Base-by-base conservation (phyloP, 441 rosid genomes). In the Euphorbia corollata region DNA sequence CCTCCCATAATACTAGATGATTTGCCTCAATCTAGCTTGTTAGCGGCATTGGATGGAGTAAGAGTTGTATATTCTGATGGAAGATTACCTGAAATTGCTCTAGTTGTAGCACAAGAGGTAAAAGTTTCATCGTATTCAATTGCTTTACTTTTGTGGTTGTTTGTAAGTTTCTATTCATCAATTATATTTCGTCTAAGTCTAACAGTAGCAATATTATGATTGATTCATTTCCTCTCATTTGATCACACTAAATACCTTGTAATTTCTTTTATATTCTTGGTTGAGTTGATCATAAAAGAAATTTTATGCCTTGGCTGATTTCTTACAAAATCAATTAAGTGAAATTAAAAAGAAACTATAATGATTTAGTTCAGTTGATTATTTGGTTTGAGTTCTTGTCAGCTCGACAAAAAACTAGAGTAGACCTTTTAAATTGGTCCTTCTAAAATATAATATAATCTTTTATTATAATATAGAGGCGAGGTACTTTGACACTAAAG, bases 41-140 rank as follows among this genome's bases (percentile, higher is more conserved):
- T 65, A 63, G 79, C 95, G 68, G 93, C 88, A 61, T 63, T 93
- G 61, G 82, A 83, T 69, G 86, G 82, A 62, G 91, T 84, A 50
- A 83, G 79, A 66, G 43, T 90, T 69, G 86, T 77, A 72, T 93
- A 89, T 73, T 84, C 83, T 50, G 98, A 93, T 81, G 90, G 81
- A 71, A 79, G 97, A 73, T 78, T 86, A 62, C 78, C 77, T 56
- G 93, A 93, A 50, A 79, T 88, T 65, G 97, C 96, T 57, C 72
- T 90, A 75, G 43, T 80, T 62, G 70, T 86, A 76, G 96, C 95
- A 41, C 77, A 78, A 71, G 97, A 93, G 97, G 98, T 90, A 74
- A 81, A 51, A 55, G 41, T 57, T 68, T 51, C 55, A 22, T 57
- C 2, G 22, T 67, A 3, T 41, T 10, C 47, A 41, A 41, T 6